phyloP scores from a whole-genome alignment of 106 monocot species.

The Acorus calamus region DNA sequence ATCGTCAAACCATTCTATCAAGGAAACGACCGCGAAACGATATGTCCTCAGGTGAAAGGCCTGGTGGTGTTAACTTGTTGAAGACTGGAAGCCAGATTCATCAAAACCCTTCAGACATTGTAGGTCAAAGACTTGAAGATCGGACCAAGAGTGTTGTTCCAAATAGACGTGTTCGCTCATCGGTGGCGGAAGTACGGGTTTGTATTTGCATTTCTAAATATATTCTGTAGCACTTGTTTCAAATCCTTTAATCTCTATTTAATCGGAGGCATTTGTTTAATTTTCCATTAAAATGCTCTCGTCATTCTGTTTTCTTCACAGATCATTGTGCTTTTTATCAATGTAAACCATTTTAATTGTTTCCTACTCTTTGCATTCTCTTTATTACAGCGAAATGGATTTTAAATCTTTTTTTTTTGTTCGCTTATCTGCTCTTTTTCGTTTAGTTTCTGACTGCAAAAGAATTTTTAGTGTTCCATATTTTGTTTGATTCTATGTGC shows the following conservation, averaged over 20 bases:
- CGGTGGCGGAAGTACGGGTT: slow-evolving; percentile 30
- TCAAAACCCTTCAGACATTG: slow-evolving; percentile 26
- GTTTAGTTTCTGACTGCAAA: too few relatives aligned
- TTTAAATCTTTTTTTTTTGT: too few relatives aligned
- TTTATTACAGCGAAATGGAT: too few relatives aligned
- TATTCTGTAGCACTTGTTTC: not conserved
- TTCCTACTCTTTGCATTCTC: too few relatives aligned
- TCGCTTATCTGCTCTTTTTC: too few relatives aligned
- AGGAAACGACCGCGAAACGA: slow-evolving; percentile 45
- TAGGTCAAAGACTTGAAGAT: slow-evolving; percentile 37
- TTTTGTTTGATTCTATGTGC: too few relatives aligned
- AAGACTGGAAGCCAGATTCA: slow-evolving; percentile 22
- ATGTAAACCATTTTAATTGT: too few relatives aligned
- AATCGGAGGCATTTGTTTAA: not conserved
- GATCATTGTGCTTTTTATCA: too few relatives aligned
- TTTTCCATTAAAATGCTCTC: not conserved
- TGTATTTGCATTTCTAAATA: slow-evolving; percentile 3
- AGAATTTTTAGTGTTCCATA: too few relatives aligned
- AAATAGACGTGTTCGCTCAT: slow-evolving; percentile 42
- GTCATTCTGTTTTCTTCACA: not conserved
- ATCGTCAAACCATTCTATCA: slow-evolving; percentile 5
- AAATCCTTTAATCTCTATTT: too few relatives aligned
- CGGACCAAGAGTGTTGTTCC: slow-evolving; percentile 31
- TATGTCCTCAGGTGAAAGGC: slow-evolving; percentile 28
- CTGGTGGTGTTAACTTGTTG: slow-evolving; percentile 12